These are phyloP conservation scores for Pelargonium fulgidum DNA, from an alignment of 441 rosid genomes.

Conservation along the genomic window DNA sequence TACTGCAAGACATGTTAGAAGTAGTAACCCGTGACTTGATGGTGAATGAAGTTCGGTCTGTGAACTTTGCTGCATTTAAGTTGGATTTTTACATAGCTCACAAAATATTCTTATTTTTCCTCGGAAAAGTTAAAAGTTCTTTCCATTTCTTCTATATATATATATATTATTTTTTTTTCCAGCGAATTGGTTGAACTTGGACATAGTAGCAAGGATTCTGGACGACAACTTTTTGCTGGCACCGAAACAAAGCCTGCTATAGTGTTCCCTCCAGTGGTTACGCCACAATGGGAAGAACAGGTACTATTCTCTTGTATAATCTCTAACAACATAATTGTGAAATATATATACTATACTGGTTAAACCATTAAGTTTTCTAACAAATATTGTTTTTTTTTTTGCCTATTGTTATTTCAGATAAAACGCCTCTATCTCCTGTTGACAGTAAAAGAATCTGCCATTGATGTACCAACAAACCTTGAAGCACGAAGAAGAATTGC, in stretches of 20 bases:
- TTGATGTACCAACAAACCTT: constrained; percentile 84
- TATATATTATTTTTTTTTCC: constrained; percentile 18
- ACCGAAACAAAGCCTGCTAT: constrained; percentile 80
- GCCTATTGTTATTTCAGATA: constrained; percentile 42
- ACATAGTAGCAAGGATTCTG: constrained; percentile 81
- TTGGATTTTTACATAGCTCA: constrained; percentile 11
- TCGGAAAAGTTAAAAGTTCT: constrained; percentile 13
- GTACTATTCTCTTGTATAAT: constrained; percentile 27
- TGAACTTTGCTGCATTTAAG: constrained; percentile 25
- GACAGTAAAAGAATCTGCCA: constrained; percentile 89
- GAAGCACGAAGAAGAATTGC: constrained; percentile 95
- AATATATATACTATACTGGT: background rate
- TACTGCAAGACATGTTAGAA: constrained; percentile 94
- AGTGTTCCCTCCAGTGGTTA: constrained; percentile 64
- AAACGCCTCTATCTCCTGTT: constrained; percentile 82
- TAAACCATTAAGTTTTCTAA: constrained; percentile 13
- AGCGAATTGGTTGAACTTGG: constrained; percentile 85
- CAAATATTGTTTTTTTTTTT: constrained; percentile 11
- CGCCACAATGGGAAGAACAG: constrained; percentile 96
- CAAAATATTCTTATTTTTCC: constrained; percentile 7
- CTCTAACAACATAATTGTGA: constrained; percentile 16
- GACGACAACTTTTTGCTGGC: constrained; percentile 89
- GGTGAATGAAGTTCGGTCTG: constrained; percentile 91
- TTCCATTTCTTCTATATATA: background rate
- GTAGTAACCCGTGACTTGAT: constrained; percentile 90